Base-by-base conservation (phyloP, 345 rosid genomes). In the Brassica juncea region DNA sequence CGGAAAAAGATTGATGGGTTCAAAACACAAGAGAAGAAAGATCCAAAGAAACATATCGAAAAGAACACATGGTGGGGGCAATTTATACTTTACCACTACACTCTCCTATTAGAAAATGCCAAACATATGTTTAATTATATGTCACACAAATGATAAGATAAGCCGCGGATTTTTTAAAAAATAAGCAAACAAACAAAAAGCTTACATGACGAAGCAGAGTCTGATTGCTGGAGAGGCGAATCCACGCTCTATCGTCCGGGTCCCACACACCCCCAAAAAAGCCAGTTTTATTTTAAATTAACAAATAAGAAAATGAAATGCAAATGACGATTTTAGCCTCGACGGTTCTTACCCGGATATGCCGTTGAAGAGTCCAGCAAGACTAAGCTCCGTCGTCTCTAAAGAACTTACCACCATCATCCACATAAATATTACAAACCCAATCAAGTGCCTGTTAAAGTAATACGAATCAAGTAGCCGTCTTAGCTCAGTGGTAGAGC, bases 341-440 rank as follows among this genome's bases (percentile, higher is more conserved):
- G 28, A 11, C 2, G 28, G 5, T 30, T 73, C 78, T 74, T 73
- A 91, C 97, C 90, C 85, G 59, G 83, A 79, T 42, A 91, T 82
- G 62, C 83, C 80, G 6, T 82, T 63, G 73, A 90, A 78, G 39
- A 84, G 77, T 0, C 86, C 85, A 54, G 75, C 59, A 52, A 80
- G 59, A 5, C 89, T 85, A 27, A 87, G 77, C 83, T 91, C 91
- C 77, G 78, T 80, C 81, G 74, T 81, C 85, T 83, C 97, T 82
- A 69, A 62, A 16, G 73, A 89, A 68, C 94, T 92, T 83, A 88
- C 77, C 82, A 80, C 89, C 82, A 85, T 80, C 77, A 94, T 39
- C 66, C 84, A 86, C 61, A 79, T 66, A 63, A 94, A 94, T 72
- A 94, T 77, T 66, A 89, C 0, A 80, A 94, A 92, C 0, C 99